Evolutionary conservation across 139 green algal species (phyloP).

Genomic region (Nannochloris sp.): DNA sequence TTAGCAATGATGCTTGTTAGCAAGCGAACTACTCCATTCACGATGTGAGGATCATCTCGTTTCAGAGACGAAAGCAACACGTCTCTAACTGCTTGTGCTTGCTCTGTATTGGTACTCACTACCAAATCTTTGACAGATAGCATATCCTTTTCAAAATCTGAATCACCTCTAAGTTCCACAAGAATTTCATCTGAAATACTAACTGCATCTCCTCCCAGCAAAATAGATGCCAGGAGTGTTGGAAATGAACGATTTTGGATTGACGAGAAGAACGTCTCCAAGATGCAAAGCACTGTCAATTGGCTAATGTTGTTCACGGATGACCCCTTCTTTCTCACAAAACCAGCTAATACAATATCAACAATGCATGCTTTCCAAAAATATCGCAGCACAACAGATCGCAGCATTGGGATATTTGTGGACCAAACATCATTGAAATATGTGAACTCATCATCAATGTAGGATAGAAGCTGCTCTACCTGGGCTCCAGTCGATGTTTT

Average conservation of each 20-base stretch:
- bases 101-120: neutral
- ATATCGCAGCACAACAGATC: neutral
- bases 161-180: neutral
- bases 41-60: no score
- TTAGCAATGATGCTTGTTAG: no score
- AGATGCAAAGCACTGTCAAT: constrained; percentile 47
- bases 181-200: neutral
- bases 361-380: constrained; percentile 7
- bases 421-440: constrained; percentile 87
- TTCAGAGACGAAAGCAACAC: no score
- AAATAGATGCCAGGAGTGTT: constrained; percentile 36
- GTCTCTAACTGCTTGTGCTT: no score
- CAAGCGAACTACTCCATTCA: no score
- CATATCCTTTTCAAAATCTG: neutral
- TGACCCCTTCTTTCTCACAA: neutral
- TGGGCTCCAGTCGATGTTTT: constrained; percentile 24
- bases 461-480: constrained; percentile 73
- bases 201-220: constrained; percentile 26
- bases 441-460: constrained; percentile 86
- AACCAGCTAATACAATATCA: constrained; percentile 4
- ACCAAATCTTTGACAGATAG: neutral
- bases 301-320: neutral
- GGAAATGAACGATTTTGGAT: constrained; percentile 43
- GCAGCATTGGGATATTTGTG: constrained; percentile 24
- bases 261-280: constrained; percentile 67